Percentiles rank a stretch among this genome's conserved stretches.
phyloP scores from a whole-genome alignment of 2,329 filamentous ascomycete genomes.

The Pseudogymnoascus sp. region DNA sequence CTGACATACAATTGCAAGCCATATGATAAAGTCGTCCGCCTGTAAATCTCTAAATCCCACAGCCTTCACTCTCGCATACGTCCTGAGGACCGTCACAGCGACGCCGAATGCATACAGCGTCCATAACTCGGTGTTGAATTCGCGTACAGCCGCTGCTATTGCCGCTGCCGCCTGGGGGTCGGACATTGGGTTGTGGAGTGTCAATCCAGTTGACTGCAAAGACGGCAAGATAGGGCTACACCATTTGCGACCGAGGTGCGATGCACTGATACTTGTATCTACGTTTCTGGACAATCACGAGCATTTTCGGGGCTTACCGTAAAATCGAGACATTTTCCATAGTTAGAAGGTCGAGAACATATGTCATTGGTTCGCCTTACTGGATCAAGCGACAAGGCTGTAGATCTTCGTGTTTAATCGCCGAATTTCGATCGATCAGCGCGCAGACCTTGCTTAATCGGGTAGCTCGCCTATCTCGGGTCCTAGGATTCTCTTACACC shows the following conservation, averaged over 20 bases:
- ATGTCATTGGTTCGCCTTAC: not conserved
- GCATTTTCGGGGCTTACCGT: not conserved
- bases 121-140: conserved; percentile 39
- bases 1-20: conserved; percentile 41
- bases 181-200: conserved; percentile 10
- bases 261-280: not conserved
- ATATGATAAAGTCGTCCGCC: conserved; percentile 52
- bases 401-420: not conserved
- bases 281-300: not conserved
- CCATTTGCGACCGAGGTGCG: not conserved
- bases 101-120: conserved; percentile 43
- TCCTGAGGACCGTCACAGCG: conserved; percentile 41
- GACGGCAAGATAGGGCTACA: not conserved
- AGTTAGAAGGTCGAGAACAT: not conserved
- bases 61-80: conserved; percentile 38
- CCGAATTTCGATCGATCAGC: not conserved
- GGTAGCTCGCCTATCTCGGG: not conserved
- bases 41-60: conserved; percentile 43
- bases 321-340: not conserved
- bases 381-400: not conserved
- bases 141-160: conserved; percentile 12
- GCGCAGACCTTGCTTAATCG: not conserved
- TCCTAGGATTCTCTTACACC: not conserved
- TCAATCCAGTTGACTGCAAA: not conserved
- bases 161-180: conserved; percentile 14